Evolutionary conservation across 2,329 filamentous ascomycete species (phyloP), one percentile per base, ranked within the genome.

Genomic region (Phoma herbarum): DNA sequence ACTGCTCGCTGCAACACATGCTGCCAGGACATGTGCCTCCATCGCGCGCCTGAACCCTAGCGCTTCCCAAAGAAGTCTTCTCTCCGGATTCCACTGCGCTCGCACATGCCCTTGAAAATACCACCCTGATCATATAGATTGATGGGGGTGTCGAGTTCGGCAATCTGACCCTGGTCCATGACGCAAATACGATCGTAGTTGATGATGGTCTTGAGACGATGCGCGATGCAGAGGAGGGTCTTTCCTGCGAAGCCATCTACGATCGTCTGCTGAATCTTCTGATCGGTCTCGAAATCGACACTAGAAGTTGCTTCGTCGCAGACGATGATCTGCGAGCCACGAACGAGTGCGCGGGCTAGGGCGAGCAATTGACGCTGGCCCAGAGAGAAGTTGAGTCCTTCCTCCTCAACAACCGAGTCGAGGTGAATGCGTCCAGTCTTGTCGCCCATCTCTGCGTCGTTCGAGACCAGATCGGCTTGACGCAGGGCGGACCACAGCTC

Each of bases 331-430:
- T 90, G 92, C 0, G 89, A 90, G 42, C 89, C 88, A 35, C 94
- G 88, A 4, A 98, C 94, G 2, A 99, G 86, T 0, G 95, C 95
- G 0, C 95, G 88, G 0, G 93, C 93, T 1, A 99, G 84, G 1
- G 95, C 95, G 14, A 60, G 51, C 47, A 98, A 86, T 78, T 98
- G 95, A 3, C 95, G 88, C 79, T 98, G 94, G 7, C 94, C 94
- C 10, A 98, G 88, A 0, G 92, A 96, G 82, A 97, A 97, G 78
- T 98, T 98, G 61, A 97, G 84, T n/a, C 95, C 95, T 79, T 97
- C 94, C 74, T 98, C 95, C 68, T 97, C 93, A 2, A 98, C 94
- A 2, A 87, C 72, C 16, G 86, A 90, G 77, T 98, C 94, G 22
- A 99, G 88, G 64, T 92, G 88, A 60, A 97, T 90, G 55, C 90